phyloP scores from a whole-genome alignment of 2,329 filamentous ascomycete genomes.

The Colletotrichum tanaceti region DNA sequence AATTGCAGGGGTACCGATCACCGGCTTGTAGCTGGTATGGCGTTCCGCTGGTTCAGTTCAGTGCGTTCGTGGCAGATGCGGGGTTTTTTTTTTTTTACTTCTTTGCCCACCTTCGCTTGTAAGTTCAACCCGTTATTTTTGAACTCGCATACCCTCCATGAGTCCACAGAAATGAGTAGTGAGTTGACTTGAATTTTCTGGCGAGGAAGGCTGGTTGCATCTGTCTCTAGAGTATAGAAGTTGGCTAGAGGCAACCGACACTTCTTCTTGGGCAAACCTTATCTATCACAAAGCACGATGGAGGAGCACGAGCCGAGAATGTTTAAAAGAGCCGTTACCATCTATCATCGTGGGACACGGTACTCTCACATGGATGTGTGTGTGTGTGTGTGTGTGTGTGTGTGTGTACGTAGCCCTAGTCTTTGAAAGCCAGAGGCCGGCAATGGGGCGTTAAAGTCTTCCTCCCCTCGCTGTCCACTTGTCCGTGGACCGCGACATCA shows the following conservation, averaged over 20 bases:
- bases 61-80: slow-evolving; percentile 32
- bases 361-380: too few species aligned
- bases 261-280: slow-evolving; percentile 1
- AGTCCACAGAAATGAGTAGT: neutral
- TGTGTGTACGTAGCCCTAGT: neutral
- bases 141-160: slow-evolving; percentile 1
- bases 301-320: too few species aligned
- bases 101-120: slow-evolving; percentile 23
- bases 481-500: neutral
- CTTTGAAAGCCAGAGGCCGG: slow-evolving; percentile 12
- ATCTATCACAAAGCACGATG: neutral
- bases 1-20: slow-evolving; percentile 19
- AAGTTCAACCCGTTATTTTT: too few species aligned
- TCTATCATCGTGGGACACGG: too few species aligned
- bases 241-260: neutral
- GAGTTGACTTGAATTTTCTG: neutral
- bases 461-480: neutral
- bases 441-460: neutral
- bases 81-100: slow-evolving; percentile 7
- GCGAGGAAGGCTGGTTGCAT: neutral
- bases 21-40: slow-evolving; percentile 8
- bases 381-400: too few species aligned
- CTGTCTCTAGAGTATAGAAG: slow-evolving; percentile 5
- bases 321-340: too few species aligned
- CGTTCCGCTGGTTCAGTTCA: too few species aligned